Conservation (phyloP, 371 early-diverging fungal genomes). For the Actinomucor elegans region DNA sequence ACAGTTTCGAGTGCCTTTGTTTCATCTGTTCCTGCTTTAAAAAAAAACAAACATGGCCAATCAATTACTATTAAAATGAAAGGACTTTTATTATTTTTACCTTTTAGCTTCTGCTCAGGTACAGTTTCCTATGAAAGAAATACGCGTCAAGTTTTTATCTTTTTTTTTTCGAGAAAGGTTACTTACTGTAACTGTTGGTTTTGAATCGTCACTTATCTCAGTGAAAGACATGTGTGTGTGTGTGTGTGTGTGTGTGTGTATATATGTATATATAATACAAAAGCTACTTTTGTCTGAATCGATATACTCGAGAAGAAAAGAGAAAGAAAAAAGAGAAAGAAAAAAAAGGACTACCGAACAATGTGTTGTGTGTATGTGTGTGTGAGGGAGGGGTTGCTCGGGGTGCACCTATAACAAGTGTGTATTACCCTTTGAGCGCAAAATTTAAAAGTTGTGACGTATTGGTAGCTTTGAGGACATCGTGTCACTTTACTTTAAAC, state of each 20-base stretch:
- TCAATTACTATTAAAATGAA: background rate
- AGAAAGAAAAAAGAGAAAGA: background rate
- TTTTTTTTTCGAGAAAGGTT: no score
- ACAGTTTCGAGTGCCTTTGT: background rate
- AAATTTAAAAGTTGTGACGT: background rate
- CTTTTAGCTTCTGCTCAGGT: slow-evolving; percentile 1
- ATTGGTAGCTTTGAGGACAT: background rate
- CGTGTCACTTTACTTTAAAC: slow-evolving; percentile 1
- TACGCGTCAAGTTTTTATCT: no score
- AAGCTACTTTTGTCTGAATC: no score
- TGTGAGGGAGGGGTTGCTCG: background rate
- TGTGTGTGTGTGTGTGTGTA: no score
- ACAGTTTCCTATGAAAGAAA: background rate
- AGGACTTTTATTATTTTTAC: background rate
- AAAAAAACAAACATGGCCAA: slow-evolving; percentile 3
- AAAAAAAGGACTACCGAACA: background rate
- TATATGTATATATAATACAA: no score
- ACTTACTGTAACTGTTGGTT: no score
- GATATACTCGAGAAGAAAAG: no score
- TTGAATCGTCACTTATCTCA: no score
- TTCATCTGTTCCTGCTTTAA: slow-evolving; percentile 10
- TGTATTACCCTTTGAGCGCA: background rate
- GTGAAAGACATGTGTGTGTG: no score
- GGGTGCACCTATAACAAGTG: slow-evolving; percentile 2
- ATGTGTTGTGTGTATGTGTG: no score